Evolutionary conservation across 2,329 filamentous ascomycete species (phyloP), one percentile per base, ranked within the genome.

Genomic region (Sclerotinia nivalis): DNA sequence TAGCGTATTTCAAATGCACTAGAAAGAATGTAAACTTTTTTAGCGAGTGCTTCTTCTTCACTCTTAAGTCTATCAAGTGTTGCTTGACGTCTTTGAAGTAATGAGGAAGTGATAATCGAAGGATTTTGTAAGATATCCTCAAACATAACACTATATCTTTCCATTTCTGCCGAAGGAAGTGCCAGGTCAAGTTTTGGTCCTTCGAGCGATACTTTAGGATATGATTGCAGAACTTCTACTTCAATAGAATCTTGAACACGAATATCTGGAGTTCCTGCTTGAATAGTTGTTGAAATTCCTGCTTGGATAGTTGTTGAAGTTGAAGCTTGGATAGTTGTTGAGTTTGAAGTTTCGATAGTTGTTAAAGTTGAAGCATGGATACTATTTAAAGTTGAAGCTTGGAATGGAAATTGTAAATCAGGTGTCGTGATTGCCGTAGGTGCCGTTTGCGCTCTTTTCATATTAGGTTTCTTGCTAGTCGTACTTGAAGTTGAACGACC

Each of bases 71-170:
- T 86, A 68, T 87, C 84, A 18, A 89, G 77, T 0, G 85, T 88
- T 10, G 86, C 87, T 73, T 90, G 87, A 55, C 88, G 83, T 70
- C 87, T 84, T 34, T 83, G 84, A 37, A 89, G 80, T 10, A 89
- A 80, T 34, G 73, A 69, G 54, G 75, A 75, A 12, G 72, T 72
- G 37, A 70, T 75, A 40, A 71, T 71, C 31, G 72, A 56, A 45
- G 74, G 71, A 40, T 75, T 75, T 71, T 87, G 86, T 37, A 97
- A 82, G 9, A 97, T 84, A 50, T 87, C 87, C 69, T 90, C 88
- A 77, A 98, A 97, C 94, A 97, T 97, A 73, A 97, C 87, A 75
- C 93, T 97, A 75, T 97, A 98, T 62, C 95, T 85, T 78, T 97
- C 95, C 85, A 98, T 84, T 72, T 91, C 88, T 69, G 92, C 85